Evolutionary conservation across 2,329 filamentous ascomycete species (phyloP), one percentile per base, ranked within the genome.

Genomic region (Pseudogymnoascus sp.): DNA sequence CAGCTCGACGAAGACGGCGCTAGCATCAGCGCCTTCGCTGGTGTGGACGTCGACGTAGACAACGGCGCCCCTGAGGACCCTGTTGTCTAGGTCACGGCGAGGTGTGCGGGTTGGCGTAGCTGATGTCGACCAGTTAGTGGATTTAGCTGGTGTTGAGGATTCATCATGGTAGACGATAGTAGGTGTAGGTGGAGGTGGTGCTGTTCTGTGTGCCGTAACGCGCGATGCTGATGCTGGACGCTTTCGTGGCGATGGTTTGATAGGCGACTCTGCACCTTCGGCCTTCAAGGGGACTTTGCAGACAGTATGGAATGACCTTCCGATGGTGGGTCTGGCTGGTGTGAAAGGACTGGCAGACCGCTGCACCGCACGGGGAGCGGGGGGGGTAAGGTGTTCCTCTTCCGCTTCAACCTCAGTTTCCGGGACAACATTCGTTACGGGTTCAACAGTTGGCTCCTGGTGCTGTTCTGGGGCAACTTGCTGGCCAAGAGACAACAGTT

Each of bases 21-120:
- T 91, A 6, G 89, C 89, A 74, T 95, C 89, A 23, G 86, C 87
- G 5, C 91, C 91, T 70, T 95, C 89, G 7, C 84, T 89, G 0
- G 90, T 93, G 72, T 91, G 85, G 2, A 96, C 90, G 73, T 96
- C 91, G 1, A 95, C 89, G 71, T 87, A 91, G 4, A 95, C 89
- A 2, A 91, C 84, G 14, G 87, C 89, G 1, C 91, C 91, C 18
- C 82, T 81, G 2, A 93, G 79, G 3, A 89, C 73, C 0, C 73
- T 71, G 3, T 79, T 74, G 67, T 85, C 77, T 8, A 86, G 67
- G 62, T 86, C 81, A 1, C 78, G 77, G 5, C 82, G 80, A 18
- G 84, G 81, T 21, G 83, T 85, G 37, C 82, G 81, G 2, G 80
- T 80, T 2, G 84, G 84, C 0, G 84, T 86, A 12, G 78, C 83